Evolutionary conservation across 768 basidiomycete genomes (phyloP).

Genomic region (Auriscalpium microsporum): DNA sequence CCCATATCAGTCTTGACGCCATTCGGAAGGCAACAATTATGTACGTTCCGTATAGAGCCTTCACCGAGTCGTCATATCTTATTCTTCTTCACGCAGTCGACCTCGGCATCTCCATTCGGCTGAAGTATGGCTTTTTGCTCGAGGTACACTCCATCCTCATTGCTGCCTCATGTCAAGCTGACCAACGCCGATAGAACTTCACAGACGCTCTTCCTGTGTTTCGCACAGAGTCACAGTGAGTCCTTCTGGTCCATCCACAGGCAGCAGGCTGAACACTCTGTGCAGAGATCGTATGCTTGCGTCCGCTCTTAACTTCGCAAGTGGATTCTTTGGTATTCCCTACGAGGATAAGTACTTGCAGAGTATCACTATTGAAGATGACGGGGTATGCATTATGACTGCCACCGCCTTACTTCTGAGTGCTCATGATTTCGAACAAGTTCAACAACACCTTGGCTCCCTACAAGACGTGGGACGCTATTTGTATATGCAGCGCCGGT

Average conservation of each 20-base stretch:
- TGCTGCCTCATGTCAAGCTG: slow-evolving; percentile 19
- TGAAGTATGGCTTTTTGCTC: slow-evolving; percentile 36
- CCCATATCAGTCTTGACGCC: slow-evolving; percentile 63
- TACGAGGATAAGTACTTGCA: slow-evolving; percentile 36
- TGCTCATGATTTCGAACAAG: slow-evolving; percentile 9
- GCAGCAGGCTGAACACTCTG: neutral
- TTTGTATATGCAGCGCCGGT: neutral
- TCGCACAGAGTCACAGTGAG: slow-evolving; percentile 42
- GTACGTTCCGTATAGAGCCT: slow-evolving; percentile 31
- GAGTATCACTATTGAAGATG: slow-evolving; percentile 32
- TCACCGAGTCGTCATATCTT: neutral
- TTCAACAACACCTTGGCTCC: slow-evolving; percentile 73
- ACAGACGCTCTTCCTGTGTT: slow-evolving; percentile 39
- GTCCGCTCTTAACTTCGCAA: slow-evolving; percentile 43
- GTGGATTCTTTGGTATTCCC: slow-evolving; percentile 44
- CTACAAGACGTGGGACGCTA: slow-evolving; percentile 52
- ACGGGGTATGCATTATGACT: slow-evolving; percentile 24
- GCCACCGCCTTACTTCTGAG: neutral
- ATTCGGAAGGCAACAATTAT: slow-evolving; percentile 82
- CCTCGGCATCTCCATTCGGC: slow-evolving; percentile 33
- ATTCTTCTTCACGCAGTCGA: slow-evolving; percentile 22
- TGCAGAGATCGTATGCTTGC: slow-evolving; percentile 41
- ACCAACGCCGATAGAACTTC: slow-evolving; percentile 24
- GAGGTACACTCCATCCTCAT: slow-evolving; percentile 19
- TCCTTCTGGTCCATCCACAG: neutral